phyloP scores from a whole-genome alignment of 345 rosid genomes.

The Acer yangbiense region DNA sequence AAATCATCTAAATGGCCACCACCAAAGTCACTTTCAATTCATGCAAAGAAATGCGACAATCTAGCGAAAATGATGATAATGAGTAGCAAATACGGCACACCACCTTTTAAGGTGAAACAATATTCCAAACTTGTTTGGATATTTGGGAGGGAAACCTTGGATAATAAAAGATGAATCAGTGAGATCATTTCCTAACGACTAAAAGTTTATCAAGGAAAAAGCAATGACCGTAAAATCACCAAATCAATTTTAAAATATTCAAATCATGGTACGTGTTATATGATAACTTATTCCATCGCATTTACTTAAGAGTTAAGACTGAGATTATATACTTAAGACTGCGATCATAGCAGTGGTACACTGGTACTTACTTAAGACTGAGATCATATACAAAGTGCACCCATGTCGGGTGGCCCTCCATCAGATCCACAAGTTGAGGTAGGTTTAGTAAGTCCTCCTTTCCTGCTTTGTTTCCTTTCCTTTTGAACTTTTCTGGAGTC shows the following conservation, averaged over 20 bases:
- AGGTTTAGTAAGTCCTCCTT: constrained; percentile 43
- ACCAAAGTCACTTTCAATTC: neutral
- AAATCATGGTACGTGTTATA: neutral
- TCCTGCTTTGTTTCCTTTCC: constrained; percentile 52
- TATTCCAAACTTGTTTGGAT: neutral
- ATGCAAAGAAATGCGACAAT: neutral
- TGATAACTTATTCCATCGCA: neutral
- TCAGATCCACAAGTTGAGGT: constrained; percentile 43
- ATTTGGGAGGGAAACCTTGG: neutral
- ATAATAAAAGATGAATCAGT: neutral
- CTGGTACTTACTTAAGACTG: constrained; percentile 20
- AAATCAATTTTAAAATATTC: neutral
- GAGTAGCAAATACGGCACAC: neutral
- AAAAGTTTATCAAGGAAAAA: neutral
- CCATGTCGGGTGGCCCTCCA: constrained; percentile 63
- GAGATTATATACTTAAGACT: constrained; percentile 46
- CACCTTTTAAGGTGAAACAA: neutral
- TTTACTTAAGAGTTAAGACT: constrained; percentile 15
- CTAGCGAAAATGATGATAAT: neutral
- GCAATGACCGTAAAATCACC: neutral
- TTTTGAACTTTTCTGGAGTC: constrained; percentile 65
- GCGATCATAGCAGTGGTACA: constrained; percentile 29
- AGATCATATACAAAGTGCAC: constrained; percentile 80
- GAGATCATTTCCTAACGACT: neutral
- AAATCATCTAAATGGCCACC: too few relatives aligned